Evolutionary conservation across 345 rosid genomes (phyloP).

Genomic region (Hibiscus trionum): DNA sequence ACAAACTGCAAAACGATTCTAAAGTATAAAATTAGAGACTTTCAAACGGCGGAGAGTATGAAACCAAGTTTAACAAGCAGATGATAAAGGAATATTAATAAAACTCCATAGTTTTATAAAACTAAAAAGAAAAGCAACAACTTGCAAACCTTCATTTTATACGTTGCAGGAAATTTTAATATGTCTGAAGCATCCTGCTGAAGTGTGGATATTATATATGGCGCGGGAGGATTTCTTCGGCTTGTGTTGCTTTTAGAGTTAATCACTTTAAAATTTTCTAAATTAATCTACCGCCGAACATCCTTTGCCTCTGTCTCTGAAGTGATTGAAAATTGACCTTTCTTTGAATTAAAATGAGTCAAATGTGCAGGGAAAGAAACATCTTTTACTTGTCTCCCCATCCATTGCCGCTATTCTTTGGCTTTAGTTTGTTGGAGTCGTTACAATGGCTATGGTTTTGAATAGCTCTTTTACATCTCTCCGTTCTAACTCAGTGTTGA

Average conservation of each 20-base stretch:
- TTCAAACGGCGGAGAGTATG: background rate
- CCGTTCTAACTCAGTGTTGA: no score
- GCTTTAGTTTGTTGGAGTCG: no score
- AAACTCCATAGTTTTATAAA: background rate
- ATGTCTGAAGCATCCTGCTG: constrained; percentile 98
- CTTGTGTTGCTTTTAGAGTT: constrained; percentile 42
- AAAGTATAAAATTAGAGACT: background rate
- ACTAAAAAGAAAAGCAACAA: background rate
- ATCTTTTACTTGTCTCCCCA: no score
- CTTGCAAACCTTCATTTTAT: constrained; percentile 76
- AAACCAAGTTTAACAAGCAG: background rate
- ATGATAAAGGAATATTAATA: background rate
- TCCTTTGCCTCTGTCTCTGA: constrained; percentile 46
- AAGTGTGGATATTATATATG: constrained; percentile 95
- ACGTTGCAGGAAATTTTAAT: constrained; percentile 56
- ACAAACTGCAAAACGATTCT: background rate
- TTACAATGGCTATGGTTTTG: no score
- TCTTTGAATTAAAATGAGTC: constrained; percentile 57
- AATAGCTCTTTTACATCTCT: no score
- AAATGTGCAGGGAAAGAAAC: constrained; percentile 46
- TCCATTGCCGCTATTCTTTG: no score
- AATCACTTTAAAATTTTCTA: constrained; percentile 46
- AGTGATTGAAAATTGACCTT: constrained; percentile 64
- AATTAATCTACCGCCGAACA: constrained; percentile 48
- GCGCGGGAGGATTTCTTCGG: constrained; percentile 78